These are phyloP conservation scores for Pichia sporocuriosa DNA, from an alignment of 805 yeast species.

Conservation along the genomic window DNA sequence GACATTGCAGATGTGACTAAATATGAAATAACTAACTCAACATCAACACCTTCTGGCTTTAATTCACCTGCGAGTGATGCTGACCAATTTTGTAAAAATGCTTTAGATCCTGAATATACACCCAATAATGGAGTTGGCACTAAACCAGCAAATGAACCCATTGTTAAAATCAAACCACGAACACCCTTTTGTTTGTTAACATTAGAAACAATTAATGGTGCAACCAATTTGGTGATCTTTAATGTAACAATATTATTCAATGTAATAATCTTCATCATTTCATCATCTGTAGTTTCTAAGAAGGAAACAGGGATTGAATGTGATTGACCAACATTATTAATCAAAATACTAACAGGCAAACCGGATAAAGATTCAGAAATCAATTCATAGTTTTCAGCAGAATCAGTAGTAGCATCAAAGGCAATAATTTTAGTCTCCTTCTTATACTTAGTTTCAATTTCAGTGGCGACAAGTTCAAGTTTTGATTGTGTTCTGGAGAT, in stretches of 20 bases:
- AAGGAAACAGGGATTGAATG: conserved; percentile 96
- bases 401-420: conserved; percentile 70
- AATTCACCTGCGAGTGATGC: conserved; percentile 83
- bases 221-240: conserved; percentile 70
- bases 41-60: conserved; percentile 63
- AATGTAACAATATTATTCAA: conserved; percentile 83
- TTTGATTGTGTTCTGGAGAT: conserved; percentile 81
- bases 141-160: conserved; percentile 97
- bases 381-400: conserved; percentile 45
- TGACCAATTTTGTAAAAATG: conserved; percentile 92
- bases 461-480: conserved; percentile 57
- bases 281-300: conserved; percentile 66
- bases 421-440: conserved; percentile 65
- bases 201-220: conserved; percentile 60
- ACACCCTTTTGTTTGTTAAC: conserved; percentile 33
- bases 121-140: conserved; percentile 90
- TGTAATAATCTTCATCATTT: conserved; percentile 72
- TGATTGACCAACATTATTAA: conserved; percentile 92
- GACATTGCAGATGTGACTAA: conserved; percentile 95
- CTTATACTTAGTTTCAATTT: conserved; percentile 50
- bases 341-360: conserved; percentile 63
- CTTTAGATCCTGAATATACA: conserved; percentile 92
- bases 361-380: conserved; percentile 41
- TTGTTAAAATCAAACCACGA: conserved; percentile 78
- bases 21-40: conserved; percentile 78